Evolutionary conservation across 306 rosid genomes (phyloP).

Genomic region (Arachis stenosperma): DNA sequence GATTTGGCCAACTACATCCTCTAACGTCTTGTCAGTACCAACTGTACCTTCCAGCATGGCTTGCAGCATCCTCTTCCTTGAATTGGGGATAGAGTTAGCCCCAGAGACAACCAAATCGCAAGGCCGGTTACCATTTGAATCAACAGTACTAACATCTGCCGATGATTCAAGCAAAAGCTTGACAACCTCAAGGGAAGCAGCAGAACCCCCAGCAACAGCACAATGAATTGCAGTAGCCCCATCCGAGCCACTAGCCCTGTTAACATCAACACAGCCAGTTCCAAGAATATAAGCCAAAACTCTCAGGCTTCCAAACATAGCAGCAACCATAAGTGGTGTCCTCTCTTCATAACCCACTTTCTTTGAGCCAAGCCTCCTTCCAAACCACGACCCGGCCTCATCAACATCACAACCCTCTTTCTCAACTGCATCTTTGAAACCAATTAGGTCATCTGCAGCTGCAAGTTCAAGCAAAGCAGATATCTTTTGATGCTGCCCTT

Average conservation of each 20-base stretch:
- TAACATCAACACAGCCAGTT: conserved; percentile 60
- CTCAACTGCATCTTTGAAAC: conserved; percentile 64
- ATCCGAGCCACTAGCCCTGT: conserved; percentile 60
- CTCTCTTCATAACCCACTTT: conserved; percentile 72
- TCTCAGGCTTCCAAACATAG: conserved; percentile 72
- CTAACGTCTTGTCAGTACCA: conserved; percentile 45
- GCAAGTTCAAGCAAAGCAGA: conserved; percentile 71
- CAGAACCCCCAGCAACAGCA: conserved; percentile 80
- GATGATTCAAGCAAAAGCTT: conserved; percentile 72
- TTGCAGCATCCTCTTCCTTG: conserved; percentile 54
- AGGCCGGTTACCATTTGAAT: conserved; percentile 64
- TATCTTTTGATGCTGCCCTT: conserved; percentile 37
- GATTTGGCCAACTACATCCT: conserved; percentile 36
- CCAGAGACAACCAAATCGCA: conserved; percentile 56
- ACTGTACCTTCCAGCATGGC: conserved; percentile 49
- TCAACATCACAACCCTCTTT: conserved; percentile 58
- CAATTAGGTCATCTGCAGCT: conserved; percentile 61
- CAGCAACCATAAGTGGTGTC: conserved; percentile 82
- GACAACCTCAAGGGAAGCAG: conserved; percentile 58
- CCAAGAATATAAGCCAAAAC: conserved; percentile 56
- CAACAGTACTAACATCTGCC: conserved; percentile 56
- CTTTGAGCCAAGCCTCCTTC: conserved; percentile 70
- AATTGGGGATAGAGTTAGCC: conserved; percentile 38
- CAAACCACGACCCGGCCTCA: conserved; percentile 75
- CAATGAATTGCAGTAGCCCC: conserved; percentile 84